Evolutionary conservation across 2,329 filamentous ascomycete genomes (phyloP).

Genomic region (Colletotrichum truncatum): DNA sequence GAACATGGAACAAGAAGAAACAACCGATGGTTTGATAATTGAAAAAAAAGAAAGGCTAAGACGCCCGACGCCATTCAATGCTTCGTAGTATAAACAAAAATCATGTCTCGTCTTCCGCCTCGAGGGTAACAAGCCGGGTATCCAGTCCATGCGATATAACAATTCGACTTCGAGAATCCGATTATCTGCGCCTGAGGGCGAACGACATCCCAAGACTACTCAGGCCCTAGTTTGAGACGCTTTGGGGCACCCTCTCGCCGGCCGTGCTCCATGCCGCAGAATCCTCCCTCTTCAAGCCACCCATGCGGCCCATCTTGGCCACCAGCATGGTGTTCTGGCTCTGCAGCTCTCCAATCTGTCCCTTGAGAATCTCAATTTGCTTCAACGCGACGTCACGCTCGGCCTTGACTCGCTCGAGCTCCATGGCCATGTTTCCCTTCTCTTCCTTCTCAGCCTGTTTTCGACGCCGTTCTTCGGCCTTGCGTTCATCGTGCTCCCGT

Average conservation of each 20-base stretch:
- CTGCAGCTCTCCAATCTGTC: conserved; percentile 66
- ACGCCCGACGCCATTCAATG: conserved; percentile 22
- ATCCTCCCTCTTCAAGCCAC: conserved; percentile 39
- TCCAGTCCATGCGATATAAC: conserved; percentile 8
- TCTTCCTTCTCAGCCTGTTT: conserved; percentile 65
- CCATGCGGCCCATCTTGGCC: conserved; percentile 54
- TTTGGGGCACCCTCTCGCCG: conserved; percentile 39
- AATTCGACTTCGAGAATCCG: too few relatives aligned
- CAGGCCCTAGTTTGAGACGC: conserved; percentile 76
- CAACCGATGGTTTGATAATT: too few relatives aligned
- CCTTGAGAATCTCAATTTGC: conserved; percentile 63
- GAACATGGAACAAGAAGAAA: too few relatives aligned
- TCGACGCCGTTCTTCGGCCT: conserved; percentile 59
- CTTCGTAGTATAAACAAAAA: neutral
- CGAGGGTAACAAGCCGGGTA: neutral
- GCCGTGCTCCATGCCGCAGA: conserved; percentile 43
- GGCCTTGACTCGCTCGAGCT: conserved; percentile 60
- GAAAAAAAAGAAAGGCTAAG: neutral
- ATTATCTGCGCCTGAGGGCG: conserved; percentile 27
- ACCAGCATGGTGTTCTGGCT: conserved; percentile 67
- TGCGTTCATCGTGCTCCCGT: conserved; percentile 68
- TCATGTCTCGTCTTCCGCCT: neutral
- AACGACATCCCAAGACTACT: conserved; percentile 57
- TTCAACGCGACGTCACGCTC: conserved; percentile 62
- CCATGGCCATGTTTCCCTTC: conserved; percentile 55